Evolutionary conservation across 176 grass and related monocot species (phyloP).

Genomic region (Rhynchospora tenuis): DNA sequence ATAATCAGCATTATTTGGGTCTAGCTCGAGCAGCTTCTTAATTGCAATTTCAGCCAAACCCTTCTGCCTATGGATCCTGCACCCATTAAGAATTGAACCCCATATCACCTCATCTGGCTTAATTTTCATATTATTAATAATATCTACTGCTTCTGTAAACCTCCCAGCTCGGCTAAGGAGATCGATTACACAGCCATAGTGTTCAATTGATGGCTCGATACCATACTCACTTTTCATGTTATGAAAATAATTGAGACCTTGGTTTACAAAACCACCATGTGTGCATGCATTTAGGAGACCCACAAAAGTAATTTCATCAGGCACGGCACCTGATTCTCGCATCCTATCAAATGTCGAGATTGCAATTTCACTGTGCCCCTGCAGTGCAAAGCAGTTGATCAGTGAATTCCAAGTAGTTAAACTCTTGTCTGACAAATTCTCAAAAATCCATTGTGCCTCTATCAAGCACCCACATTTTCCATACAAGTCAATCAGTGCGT

Average conservation of each 20-base stretch:
- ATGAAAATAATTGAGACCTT: conserved; percentile 58
- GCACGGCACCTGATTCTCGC: conserved; percentile 33
- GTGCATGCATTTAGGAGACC: conserved; percentile 66
- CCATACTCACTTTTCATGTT: conserved; percentile 33
- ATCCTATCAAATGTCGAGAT: conserved; percentile 41
- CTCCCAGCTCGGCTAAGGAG: conserved; percentile 67
- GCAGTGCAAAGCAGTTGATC: conserved; percentile 66
- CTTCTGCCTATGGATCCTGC: conserved; percentile 48
- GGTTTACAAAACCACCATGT: conserved; percentile 65
- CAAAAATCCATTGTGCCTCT: conserved; percentile 53
- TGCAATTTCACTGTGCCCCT: conserved; percentile 39
- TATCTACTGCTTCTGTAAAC: conserved; percentile 55
- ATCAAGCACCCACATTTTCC: conserved; percentile 76
- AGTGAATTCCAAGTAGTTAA: conserved; percentile 66
- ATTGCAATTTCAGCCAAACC: conserved; percentile 53
- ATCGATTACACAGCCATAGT: conserved; percentile 70
- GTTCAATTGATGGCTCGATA: conserved; percentile 67
- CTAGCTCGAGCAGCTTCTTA: conserved; percentile 47
- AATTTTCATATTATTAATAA: conserved; percentile 56
- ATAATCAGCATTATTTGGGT: conserved; percentile 60
- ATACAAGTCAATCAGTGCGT: conserved; percentile 77
- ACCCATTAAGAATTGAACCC: conserved; percentile 68
- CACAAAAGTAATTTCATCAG: conserved; percentile 74
- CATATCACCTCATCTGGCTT: conserved; percentile 63
- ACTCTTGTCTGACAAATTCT: conserved; percentile 39